Conservation (phyloP, 176 grass and related monocot genomes). For the Avena insularis region DNA sequence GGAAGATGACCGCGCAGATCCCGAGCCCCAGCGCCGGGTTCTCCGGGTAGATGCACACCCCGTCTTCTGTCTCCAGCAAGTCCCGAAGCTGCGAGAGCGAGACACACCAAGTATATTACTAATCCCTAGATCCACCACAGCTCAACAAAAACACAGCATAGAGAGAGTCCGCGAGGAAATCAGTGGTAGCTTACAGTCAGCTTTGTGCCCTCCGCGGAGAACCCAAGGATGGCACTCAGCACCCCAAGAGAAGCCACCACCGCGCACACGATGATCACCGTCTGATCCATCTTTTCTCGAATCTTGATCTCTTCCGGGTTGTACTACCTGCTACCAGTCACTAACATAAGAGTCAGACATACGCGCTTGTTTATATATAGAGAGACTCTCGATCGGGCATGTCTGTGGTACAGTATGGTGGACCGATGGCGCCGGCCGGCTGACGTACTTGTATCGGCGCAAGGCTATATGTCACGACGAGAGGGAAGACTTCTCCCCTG, state of each 20-base stretch:
- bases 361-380: neutral
- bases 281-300: constrained; percentile 9
- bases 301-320: neutral
- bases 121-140: neutral
- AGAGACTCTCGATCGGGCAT: neutral
- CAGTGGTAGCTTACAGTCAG: constrained; percentile 16
- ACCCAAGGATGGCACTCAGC: constrained; percentile 46
- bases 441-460: neutral
- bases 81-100: neutral
- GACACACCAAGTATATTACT: neutral
- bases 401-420: neutral
- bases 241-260: constrained; percentile 33
- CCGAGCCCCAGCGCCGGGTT: constrained; percentile 37
- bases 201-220: constrained; percentile 44
- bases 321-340: neutral
- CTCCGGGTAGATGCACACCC: constrained; percentile 33
- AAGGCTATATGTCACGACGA: neutral
- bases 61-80: neutral
- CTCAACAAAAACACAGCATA: neutral
- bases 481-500: neutral
- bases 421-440: neutral
- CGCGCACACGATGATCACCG: constrained; percentile 9
- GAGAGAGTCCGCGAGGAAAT: neutral
- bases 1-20: constrained; percentile 45
- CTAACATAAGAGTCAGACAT: neutral